Percentiles rank a stretch among this genome's conserved stretches.
Evolutionary conservation across 768 basidiomycete genomes (phyloP).

Genomic region (Stropharia rugosoannulata): DNA sequence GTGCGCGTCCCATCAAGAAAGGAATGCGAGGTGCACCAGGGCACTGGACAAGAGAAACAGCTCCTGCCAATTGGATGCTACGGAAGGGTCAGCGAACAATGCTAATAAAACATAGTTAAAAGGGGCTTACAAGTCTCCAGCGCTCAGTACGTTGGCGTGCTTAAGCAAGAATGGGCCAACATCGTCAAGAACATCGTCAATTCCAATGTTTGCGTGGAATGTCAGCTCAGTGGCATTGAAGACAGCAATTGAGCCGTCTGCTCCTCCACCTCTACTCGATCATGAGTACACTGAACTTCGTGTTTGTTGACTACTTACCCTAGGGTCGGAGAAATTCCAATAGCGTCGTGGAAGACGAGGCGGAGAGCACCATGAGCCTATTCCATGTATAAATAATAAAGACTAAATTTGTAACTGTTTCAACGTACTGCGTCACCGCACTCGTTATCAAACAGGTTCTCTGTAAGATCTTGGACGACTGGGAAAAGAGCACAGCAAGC

Average conservation of each 20-base stretch:
- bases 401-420: no score
- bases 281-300: background rate
- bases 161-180: slow-evolving; percentile 2
- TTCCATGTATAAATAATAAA: no score
- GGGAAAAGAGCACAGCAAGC: no score
- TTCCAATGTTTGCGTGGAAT: background rate
- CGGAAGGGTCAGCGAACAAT: no score
- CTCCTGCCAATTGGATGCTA: slow-evolving; percentile 33
- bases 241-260: background rate
- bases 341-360: slow-evolving; percentile 1
- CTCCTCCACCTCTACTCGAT: background rate
- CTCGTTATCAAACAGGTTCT: no score
- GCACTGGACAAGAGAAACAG: slow-evolving; percentile 40
- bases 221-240: background rate
- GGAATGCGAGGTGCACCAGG: slow-evolving; percentile 42
- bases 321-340: background rate
- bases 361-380: background rate
- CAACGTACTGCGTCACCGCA: no score
- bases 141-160: background rate
- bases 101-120: no score
- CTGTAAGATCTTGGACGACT: no score
- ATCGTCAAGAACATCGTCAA: background rate
- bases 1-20: slow-evolving; percentile 37
- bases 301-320: background rate
- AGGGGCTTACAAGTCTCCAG: slow-evolving; percentile 1